Conservation (phyloP, 352 stramenopile species). For the Phytophthora pinifolia region DNA sequence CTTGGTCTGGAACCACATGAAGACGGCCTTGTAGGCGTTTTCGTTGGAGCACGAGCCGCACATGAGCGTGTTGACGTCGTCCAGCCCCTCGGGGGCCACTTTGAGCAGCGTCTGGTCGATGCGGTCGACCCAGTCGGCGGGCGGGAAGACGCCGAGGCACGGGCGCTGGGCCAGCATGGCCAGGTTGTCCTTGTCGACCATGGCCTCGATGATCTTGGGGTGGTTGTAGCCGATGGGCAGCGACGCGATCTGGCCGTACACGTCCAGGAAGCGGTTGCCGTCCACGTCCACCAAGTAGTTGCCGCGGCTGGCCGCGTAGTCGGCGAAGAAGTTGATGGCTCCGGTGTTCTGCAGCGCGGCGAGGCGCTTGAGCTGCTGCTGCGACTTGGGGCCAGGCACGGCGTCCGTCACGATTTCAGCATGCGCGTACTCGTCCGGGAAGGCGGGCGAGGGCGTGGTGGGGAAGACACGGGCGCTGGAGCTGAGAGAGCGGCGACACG, state of each 20-base stretch:
- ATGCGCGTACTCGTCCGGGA: conserved; percentile 59
- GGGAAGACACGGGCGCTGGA: conserved; percentile 27
- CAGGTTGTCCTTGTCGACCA: conserved; percentile 63
- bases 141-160: conserved; percentile 76
- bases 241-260: conserved; percentile 86
- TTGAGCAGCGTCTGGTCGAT: conserved; percentile 64
- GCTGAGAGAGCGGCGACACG: conserved; percentile 17
- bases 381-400: conserved; percentile 70
- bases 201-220: conserved; percentile 63
- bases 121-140: conserved; percentile 71
- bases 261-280: conserved; percentile 81
- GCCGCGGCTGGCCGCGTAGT: conserved; percentile 71
- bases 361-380: conserved; percentile 52
- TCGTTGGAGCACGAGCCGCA: conserved; percentile 88
- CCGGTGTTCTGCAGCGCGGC: conserved; percentile 62
- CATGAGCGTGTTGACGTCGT: conserved; percentile 86
- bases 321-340: conserved; percentile 76
- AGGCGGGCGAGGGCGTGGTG: conserved; percentile 50
- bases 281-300: conserved; percentile 89
- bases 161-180: conserved; percentile 71
- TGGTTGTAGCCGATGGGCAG: conserved; percentile 88
- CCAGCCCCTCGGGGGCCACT: conserved; percentile 52
- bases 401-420: conserved; percentile 52
- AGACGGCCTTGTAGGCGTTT: conserved; percentile 87
- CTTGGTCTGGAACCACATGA: conserved; percentile 88